Base-by-base conservation (phyloP, 129 eudicot genomes). In the Deinandra increscens region DNA sequence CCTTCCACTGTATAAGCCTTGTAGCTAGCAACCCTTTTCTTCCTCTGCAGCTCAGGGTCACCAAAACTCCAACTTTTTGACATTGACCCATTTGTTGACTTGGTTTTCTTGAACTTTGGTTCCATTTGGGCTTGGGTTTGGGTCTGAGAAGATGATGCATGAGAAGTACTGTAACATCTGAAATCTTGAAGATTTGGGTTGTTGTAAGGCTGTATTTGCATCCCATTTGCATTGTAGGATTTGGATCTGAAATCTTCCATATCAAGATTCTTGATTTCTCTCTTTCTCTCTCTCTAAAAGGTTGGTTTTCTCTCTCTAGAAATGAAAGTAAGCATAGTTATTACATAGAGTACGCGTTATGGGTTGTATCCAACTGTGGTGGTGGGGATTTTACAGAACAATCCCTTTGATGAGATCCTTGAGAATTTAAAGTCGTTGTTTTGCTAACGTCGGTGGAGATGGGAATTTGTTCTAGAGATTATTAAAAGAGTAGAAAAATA, bases 11-110 rank as follows among this genome's bases (percentile, higher is more conserved):
- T 58, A 46, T 87, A 87, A 12, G 79, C 89, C 54, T 87, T 87
- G 50, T 91, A 91, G 71, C 86, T 79, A 36, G 94, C 94, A 42
- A 91, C 89, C 79, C 97, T 87, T 72, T 83, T 91, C 81, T 83
- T 91, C 80, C 97, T 91, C 78, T 83, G 89, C 64, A 91, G 63
- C 38, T 91, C 95, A 9, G 97, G 91, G 70, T 87, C 97, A 65
- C 13, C 71, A 7, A 85, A 77, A 65, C 81, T 81, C 95, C 89
- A 91, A 29, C 14, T 75, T 17, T 69, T 84, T 12, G 96, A 71
- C 63, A 49, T 73, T 26, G 84, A 80, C 58, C 83, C 85, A 48
- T 73, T 78, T 41, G 79, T 64, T n/a, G 81, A 81, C 62, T 80
- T 74, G 72, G 69, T 77, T 73, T 83, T 84, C 89, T 85, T 82